These are phyloP conservation scores for Fusarium bactridioides DNA, from an alignment of 2,329 filamentous ascomycete species.

Conservation along the genomic window DNA sequence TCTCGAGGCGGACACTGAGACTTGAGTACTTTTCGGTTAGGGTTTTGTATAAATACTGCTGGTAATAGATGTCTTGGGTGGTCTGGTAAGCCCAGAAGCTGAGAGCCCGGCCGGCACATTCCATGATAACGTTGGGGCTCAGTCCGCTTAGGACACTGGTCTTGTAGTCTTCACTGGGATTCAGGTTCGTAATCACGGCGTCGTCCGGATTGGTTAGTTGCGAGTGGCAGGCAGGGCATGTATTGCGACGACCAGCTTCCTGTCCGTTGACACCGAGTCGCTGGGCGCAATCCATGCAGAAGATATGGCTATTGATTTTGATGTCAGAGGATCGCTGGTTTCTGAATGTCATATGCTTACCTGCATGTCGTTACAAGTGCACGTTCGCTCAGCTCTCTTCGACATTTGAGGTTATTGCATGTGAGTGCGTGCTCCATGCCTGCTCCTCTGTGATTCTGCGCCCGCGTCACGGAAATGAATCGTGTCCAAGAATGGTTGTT, in stretches of 20 bases:
- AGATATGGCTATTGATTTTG: slow-evolving; percentile 72
- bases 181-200: slow-evolving; percentile 74
- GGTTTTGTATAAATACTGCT: slow-evolving; percentile 76
- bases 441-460: too few species aligned
- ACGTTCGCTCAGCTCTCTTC: slow-evolving; percentile 70
- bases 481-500: neutral
- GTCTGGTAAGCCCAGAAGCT: slow-evolving; percentile 89
- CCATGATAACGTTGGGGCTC: slow-evolving; percentile 82
- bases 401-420: slow-evolving; percentile 84
- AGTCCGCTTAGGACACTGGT: slow-evolving; percentile 85
- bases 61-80: slow-evolving; percentile 82
- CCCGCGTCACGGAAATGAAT: neutral
- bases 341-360: slow-evolving; percentile 50
- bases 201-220: slow-evolving; percentile 76
- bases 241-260: slow-evolving; percentile 47
- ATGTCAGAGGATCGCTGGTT: neutral
- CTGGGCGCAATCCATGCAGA: slow-evolving; percentile 79
- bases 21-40: slow-evolving; percentile 75
- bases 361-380: slow-evolving; percentile 92
- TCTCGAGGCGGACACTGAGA: slow-evolving; percentile 73
- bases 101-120: slow-evolving; percentile 81
- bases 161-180: slow-evolving; percentile 88
- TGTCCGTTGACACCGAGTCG: slow-evolving; percentile 65
- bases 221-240: slow-evolving; percentile 80
- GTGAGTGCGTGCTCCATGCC: slow-evolving; percentile 77